Evolutionary conservation across 78 protist species (phyloP), one percentile per base, ranked within the genome.

Genomic region (Dictyostelium discoideum): DNA sequence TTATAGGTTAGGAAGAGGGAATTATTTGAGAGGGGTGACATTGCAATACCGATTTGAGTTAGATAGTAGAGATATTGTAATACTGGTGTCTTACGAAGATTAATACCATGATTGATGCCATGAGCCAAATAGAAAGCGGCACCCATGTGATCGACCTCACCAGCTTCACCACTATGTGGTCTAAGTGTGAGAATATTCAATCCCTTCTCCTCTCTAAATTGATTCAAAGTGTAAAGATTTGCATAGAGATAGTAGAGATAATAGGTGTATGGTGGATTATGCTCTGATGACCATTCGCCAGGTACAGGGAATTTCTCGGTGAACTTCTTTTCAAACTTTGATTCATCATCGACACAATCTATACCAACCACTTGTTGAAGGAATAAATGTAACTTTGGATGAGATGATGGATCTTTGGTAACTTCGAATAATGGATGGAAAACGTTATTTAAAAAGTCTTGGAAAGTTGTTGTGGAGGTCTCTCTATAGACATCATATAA

Each of bases 341-440:
- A 67, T 85, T 99, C 99, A 95, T 99, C 99, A 69, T 99, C 99
- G 4, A 99, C 99, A 48, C 96, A 83, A 90, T 99, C 99, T 77
- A 99, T 98, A 44, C 99, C 99, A 13, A 97, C 98, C 39, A 98
- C 96, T 82, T 97, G 97, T 95, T 97, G 96, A 10, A 94, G 87
- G 85, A 96, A 89, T 85, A 50, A 60, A 73, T 48, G 85, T 32
- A 97, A 92, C 73, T 97, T 92, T 7, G 99, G 98, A 84, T 98
- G 88, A 22, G 89, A 57, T 9, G 29, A 26, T 13, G 99, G 99
- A 92, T 99, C 89, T 29, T 72, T 42, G 29, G 99, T 96, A 16
- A 92, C 99, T 63, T 98, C 98, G 48, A 99, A 99, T 40, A 99
- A 96, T 16, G 99, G 99, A 54, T 40, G 84, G 97, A 99, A 99